Conservation (phyloP, 2,329 filamentous ascomycete genomes). For the Venturia asperata region DNA sequence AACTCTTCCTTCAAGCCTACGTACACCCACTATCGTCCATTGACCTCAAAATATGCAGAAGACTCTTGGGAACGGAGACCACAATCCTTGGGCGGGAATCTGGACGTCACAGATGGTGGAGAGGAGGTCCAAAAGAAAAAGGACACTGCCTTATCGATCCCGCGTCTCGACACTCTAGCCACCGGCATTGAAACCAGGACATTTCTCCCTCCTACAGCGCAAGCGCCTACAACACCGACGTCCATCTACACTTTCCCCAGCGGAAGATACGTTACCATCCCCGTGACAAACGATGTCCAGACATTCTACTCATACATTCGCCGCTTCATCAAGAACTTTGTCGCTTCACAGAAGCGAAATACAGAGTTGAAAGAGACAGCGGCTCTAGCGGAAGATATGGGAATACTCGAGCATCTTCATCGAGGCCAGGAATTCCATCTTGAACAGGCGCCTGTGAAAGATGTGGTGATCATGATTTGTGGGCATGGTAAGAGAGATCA, state of each 20-base stretch:
- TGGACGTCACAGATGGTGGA: not conserved
- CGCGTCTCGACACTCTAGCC: not conserved
- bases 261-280: conserved; percentile 11
- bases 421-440: conserved; percentile 24
- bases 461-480: conserved; percentile 77
- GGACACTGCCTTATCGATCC: not conserved
- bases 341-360: not conserved
- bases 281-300: not conserved
- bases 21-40: no score
- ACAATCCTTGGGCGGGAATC: not conserved
- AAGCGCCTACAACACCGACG: not conserved
- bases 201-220: conserved; percentile 1
- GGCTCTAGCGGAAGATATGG: not conserved
- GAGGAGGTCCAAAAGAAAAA: not conserved
- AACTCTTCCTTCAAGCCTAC: conserved; percentile 65
- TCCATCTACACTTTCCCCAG: conserved; percentile 16
- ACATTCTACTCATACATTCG: conserved; percentile 7
- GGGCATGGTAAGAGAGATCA: conserved; percentile 76
- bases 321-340: conserved; percentile 9
- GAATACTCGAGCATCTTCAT: not conserved
- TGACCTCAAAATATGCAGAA: not conserved
- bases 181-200: not conserved
- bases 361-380: conserved; percentile 1
- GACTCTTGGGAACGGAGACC: not conserved
- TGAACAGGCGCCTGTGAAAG: conserved; percentile 43